Conservation (phyloP, 208 protist species). For the Entamoeba moshkovskii region DNA sequence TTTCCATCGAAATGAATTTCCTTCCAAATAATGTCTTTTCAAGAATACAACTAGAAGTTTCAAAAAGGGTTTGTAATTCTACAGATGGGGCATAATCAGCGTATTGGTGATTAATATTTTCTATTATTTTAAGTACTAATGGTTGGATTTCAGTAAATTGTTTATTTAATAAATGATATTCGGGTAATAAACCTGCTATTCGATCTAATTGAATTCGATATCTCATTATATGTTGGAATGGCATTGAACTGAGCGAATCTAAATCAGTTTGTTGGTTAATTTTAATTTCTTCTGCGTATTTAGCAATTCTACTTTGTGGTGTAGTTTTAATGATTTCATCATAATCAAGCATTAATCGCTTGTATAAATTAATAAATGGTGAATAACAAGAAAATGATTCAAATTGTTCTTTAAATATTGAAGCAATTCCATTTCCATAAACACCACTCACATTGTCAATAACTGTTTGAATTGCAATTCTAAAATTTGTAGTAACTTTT, state of each 20-base stretch:
- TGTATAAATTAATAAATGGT: not conserved
- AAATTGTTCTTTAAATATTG: not conserved
- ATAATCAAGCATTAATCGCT: not conserved
- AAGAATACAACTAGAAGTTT: not conserved
- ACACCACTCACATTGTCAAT: not conserved
- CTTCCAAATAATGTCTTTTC: not conserved
- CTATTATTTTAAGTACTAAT: not conserved
- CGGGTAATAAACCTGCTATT: not conserved
- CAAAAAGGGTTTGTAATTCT: not conserved
- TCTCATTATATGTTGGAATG: not conserved
- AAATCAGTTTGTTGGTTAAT: not conserved
- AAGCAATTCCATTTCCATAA: not conserved
- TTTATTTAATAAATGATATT: not conserved
- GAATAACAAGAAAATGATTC: not conserved
- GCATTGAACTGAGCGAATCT: not conserved
- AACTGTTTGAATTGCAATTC: not conserved
- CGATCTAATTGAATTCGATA: not conserved
- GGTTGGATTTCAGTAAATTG: not conserved
- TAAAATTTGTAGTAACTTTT: not conserved
- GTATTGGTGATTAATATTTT: not conserved
- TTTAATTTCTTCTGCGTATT: not conserved
- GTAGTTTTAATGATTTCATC: not conserved
- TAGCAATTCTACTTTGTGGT: not conserved
- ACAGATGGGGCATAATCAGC: not conserved
- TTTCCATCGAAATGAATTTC: not conserved